A percentile compares a stretch with the other conserved stretches of the same genome.
Conservation (phyloP, 202 grass and related monocot species). For the Panicum virgatum region DNA sequence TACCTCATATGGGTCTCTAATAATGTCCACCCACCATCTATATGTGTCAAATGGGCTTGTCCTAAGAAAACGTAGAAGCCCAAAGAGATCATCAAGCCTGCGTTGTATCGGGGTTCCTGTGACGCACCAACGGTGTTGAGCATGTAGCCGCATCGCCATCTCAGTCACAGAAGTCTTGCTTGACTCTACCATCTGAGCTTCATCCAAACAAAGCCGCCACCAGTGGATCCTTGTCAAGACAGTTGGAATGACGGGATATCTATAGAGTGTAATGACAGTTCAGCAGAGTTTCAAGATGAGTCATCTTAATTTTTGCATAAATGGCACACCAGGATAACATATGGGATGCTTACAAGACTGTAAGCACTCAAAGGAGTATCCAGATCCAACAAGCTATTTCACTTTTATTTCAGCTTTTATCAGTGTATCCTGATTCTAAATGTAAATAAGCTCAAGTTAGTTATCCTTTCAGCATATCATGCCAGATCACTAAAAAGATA, state of each 20-base stretch:
- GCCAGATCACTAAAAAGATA: neutral
- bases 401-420: slow-evolving; percentile 23
- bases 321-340: neutral
- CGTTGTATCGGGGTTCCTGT: slow-evolving; percentile 95
- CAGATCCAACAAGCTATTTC: slow-evolving; percentile 17
- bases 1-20: slow-evolving; percentile 98
- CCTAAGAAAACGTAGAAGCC: slow-evolving; percentile 85
- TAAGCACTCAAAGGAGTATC: neutral
- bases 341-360: neutral
- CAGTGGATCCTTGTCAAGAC: slow-evolving; percentile 88
- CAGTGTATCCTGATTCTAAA: slow-evolving; percentile 5
- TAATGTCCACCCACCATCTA: slow-evolving; percentile 92
- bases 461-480: slow-evolving; percentile 1
- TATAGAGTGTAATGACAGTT: slow-evolving; percentile 43
- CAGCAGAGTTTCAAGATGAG: slow-evolving; percentile 25
- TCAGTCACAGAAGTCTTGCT: slow-evolving; percentile 82
- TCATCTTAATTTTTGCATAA: slow-evolving; percentile 28
- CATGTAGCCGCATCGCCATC: slow-evolving; percentile 92
- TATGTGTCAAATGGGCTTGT: slow-evolving; percentile 79
- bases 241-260: slow-evolving; percentile 91
- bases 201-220: slow-evolving; percentile 99
- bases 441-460: slow-evolving; percentile 14
- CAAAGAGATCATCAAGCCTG: slow-evolving; percentile 85
- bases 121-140: slow-evolving; percentile 81
- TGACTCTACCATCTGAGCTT: slow-evolving; percentile 95